A percentile compares a stretch with the other conserved stretches of the same genome.
Conservation (phyloP, 306 rosid species). For the Cicer arietinum region DNA sequence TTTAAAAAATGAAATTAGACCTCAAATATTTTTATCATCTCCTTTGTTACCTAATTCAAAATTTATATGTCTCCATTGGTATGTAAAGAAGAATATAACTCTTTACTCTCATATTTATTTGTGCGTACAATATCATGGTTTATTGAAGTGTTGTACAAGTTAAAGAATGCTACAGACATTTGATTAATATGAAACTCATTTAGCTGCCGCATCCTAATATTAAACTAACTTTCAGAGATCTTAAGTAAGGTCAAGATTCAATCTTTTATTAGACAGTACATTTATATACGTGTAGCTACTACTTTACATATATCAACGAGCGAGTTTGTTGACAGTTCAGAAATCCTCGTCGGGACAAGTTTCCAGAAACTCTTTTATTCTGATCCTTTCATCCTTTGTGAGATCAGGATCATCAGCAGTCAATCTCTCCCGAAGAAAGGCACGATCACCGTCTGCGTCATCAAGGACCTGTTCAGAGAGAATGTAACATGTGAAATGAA, state of each 20-base stretch:
- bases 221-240: background rate
- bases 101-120: background rate
- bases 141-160: constrained; percentile 4
- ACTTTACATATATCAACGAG: constrained; percentile 43
- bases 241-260: background rate
- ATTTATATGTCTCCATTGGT: too few species aligned
- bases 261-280: constrained; percentile 12
- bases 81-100: background rate
- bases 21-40: too few species aligned
- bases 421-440: constrained; percentile 61
- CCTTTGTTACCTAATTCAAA: too few species aligned
- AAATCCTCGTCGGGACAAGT: constrained; percentile 57
- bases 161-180: background rate
- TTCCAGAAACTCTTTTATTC: constrained; percentile 70
- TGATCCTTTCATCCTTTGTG: constrained; percentile 62
- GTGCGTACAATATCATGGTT: constrained; percentile 3
- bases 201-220: background rate
- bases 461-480: constrained; percentile 61
- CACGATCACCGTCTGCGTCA: constrained; percentile 52
- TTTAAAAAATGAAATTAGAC: too few species aligned
- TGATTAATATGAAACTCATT: constrained; percentile 10
- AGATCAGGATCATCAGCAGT: constrained; percentile 71
- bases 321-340: constrained; percentile 39
- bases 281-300: background rate
- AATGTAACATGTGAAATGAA: constrained; percentile 31